Evolutionary conservation across 1,139 yeast genomes (phyloP), one percentile per base, ranked within the genome.

Genomic region (Torulaspora globosa): DNA sequence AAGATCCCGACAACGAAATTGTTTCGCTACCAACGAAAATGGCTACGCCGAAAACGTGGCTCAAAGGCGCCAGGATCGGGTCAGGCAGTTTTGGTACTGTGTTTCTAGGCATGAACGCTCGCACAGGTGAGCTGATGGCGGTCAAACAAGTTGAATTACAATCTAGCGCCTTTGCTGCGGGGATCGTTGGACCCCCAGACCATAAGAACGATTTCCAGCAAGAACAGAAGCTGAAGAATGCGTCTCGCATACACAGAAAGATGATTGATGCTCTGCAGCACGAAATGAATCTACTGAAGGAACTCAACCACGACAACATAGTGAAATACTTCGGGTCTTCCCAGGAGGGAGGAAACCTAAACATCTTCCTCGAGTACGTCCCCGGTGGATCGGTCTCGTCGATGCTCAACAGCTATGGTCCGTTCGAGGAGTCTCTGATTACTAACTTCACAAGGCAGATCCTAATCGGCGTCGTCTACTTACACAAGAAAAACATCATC

Each of bases 331-430:
- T 84, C 43, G 98, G 97, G 0, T 84, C 95, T 14, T 79, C 87
- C 1, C 80, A 84, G 12, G 89, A 86, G 52, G 83, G 80, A 11
- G 74, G 78, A 33, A 75, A 71, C 54, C 68, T 90, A 51, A 90
- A 89, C 61, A 89, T 92, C 52, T 92, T 89, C 62, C 70, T 92
- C 51, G 97, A 92, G 61, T 92, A 92, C 63, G 95, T 92, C 29
- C 97, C 97, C 2, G 98, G 98, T 51, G 98, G 98, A 0, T 87
- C 96, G 0, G 92, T 92, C 3, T 89, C 89, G 46, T 78, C 92
- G 3, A 81, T 92, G 89, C 69, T 89, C 38, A 75, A 78, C 43
- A 84, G 82, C 52, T 89, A 89, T 61, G 97, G 97, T 0, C 95
- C 95, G 5, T 87, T 89, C 68, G 96, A 88, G 63, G 96, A 88